These are phyloP conservation scores for Colletotrichum limetticola DNA, from an alignment of 2,329 filamentous ascomycete genomes.

Conservation along the genomic window DNA sequence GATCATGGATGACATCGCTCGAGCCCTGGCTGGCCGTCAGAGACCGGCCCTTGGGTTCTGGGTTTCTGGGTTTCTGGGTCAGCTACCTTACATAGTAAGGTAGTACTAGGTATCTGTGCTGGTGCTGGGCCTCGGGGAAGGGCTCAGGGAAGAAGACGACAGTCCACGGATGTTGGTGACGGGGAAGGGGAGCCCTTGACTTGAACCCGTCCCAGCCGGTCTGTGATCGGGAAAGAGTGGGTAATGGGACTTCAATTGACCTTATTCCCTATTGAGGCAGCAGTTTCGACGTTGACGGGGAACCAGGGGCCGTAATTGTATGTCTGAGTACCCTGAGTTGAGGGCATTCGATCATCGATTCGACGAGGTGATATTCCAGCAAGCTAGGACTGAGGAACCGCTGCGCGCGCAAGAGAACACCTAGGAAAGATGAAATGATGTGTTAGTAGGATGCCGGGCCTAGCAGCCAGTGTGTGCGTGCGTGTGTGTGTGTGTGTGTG, in stretches of 20 bases:
- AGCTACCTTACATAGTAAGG: too few relatives aligned
- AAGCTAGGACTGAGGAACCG: neutral
- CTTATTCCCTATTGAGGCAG: conserved; percentile 20
- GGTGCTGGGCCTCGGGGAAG: neutral
- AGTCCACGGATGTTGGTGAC: neutral
- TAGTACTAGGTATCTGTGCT: neutral
- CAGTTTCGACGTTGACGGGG: conserved; percentile 20
- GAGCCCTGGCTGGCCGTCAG: conserved; percentile 18
- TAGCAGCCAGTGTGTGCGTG: neutral
- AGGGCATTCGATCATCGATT: neutral
- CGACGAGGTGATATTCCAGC: neutral
- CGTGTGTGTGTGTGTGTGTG: neutral
- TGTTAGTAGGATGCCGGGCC: neutral
- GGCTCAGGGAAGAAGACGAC: neutral
- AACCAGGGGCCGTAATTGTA: neutral
- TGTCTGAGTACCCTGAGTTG: neutral
- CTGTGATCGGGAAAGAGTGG: conserved; percentile 11
- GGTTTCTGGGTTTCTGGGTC: neutral
- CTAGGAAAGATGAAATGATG: neutral
- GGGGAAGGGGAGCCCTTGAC: neutral
- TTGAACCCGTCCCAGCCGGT: conserved; percentile 11
- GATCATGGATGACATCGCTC: conserved; percentile 27
- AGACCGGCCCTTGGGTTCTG: conserved; percentile 18
- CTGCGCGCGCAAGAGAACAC: neutral
- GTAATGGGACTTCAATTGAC: conserved; percentile 10